phyloP scores from a whole-genome alignment of 345 rosid species.

The Stellera chamaejasme region DNA sequence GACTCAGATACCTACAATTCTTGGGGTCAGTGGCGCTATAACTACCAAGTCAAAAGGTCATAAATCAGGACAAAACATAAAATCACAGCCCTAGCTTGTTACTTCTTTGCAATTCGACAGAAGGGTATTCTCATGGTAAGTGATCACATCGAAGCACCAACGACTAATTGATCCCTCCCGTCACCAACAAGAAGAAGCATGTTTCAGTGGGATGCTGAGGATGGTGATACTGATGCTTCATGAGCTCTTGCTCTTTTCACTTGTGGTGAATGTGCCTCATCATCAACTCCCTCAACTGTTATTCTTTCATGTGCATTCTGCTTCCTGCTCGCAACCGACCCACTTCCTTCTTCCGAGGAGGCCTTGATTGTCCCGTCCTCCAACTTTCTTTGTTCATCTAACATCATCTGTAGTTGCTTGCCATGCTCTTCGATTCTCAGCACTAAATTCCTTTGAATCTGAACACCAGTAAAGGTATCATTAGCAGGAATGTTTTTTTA shows the following conservation, averaged over 20 bases:
- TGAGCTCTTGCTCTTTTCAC: conserved; percentile 32
- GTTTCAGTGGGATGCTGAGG: neutral
- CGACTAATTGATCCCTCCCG: neutral
- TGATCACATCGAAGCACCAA: neutral
- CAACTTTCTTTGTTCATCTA: conserved; percentile 57
- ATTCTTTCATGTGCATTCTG: conserved; percentile 8
- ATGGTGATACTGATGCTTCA: conserved; percentile 9
- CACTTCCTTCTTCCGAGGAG: conserved; percentile 21
- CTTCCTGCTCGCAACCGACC: conserved; percentile 10
- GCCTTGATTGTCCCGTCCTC: conserved; percentile 18
- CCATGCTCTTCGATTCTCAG: conserved; percentile 78
- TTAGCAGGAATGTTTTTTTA: neutral
- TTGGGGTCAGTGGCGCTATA: too few species aligned
- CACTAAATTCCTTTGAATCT: conserved; percentile 87
- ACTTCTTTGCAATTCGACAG: neutral
- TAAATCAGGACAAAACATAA: neutral
- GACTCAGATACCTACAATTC: too few species aligned
- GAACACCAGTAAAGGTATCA: conserved; percentile 1
- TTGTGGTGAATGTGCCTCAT: conserved; percentile 11
- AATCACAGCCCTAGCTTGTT: neutral
- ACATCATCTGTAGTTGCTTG: conserved; percentile 50
- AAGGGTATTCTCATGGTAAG: neutral
- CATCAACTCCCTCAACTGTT: neutral
- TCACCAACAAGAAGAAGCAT: neutral
- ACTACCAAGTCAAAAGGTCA: neutral